These are phyloP conservation scores for Aureobasidium lini DNA, from an alignment of 2,329 filamentous ascomycete genomes.

Conservation along the genomic window DNA sequence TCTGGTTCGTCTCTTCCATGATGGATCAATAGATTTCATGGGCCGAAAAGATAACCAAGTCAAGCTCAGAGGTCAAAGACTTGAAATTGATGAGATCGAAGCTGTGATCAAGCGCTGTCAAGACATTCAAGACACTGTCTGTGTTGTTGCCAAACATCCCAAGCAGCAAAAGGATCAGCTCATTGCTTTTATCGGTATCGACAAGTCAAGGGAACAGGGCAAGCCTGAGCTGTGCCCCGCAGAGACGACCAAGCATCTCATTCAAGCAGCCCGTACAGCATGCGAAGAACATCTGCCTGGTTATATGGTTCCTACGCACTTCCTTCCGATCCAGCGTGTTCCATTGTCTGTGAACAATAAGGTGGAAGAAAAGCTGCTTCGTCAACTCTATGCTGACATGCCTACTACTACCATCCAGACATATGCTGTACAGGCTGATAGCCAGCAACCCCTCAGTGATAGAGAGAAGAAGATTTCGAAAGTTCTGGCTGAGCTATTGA, in stretches of 20 bases:
- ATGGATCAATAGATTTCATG: constrained; percentile 79
- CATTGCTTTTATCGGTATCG: constrained; percentile 59
- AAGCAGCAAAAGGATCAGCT: constrained; percentile 74
- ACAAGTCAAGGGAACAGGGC: constrained; percentile 15
- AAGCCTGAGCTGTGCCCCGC: constrained; percentile 8
- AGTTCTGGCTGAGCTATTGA: constrained; percentile 48
- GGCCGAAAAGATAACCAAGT: constrained; percentile 87
- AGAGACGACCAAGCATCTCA: constrained; percentile 26
- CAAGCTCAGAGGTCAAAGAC: constrained; percentile 78
- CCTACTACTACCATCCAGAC: constrained; percentile 54
- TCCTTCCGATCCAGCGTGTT: constrained; percentile 62
- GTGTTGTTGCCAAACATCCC: constrained; percentile 64
- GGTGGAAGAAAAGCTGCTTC: constrained; percentile 65
- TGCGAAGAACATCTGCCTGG: constrained; percentile 64
- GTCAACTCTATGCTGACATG: constrained; percentile 56
- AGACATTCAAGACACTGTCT: constrained; percentile 61
- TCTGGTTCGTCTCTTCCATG: constrained; percentile 70
- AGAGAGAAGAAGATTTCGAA: constrained; percentile 44
- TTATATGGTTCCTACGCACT: constrained; percentile 89
- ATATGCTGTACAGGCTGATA: constrained; percentile 21
- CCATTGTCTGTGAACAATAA: constrained; percentile 88
- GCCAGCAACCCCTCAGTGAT: constrained; percentile 24
- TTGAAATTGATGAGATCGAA: constrained; percentile 90
- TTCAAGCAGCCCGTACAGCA: constrained; percentile 47
- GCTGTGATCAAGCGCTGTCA: constrained; percentile 61